Percentiles rank a stretch among this genome's conserved stretches.
Conservation (phyloP, 2,329 filamentous ascomycete species). For the Elsinoe ampelina region DNA sequence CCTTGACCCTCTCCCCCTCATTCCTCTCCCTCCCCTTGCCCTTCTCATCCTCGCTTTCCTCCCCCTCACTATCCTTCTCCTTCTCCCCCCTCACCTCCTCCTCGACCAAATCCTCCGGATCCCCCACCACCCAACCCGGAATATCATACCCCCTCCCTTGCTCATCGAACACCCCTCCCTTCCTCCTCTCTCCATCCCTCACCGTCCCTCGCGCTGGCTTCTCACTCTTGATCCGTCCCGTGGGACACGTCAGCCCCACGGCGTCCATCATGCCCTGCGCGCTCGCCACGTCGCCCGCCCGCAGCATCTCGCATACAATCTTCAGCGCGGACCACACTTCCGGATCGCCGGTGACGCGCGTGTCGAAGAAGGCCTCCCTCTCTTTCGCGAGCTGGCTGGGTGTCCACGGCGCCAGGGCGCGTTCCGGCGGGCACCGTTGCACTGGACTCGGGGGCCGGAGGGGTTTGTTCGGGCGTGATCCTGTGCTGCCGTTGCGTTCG, state of each 20-base stretch:
- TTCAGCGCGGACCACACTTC: slow-evolving; percentile 76
- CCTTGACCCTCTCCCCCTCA: slow-evolving; percentile 23
- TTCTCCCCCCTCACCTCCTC: slow-evolving; percentile 20
- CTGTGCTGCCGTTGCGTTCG: slow-evolving; percentile 5
- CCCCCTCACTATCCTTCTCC: slow-evolving; percentile 25
- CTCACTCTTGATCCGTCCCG: slow-evolving; percentile 25
- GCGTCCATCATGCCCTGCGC: slow-evolving; percentile 77
- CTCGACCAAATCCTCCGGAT: slow-evolving; percentile 33
- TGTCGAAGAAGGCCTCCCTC: slow-evolving; percentile 81
- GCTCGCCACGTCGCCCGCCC: slow-evolving; percentile 38
- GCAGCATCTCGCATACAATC: slow-evolving; percentile 58
- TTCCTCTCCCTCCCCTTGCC: slow-evolving; percentile 27
- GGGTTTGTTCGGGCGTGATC: slow-evolving; percentile 22
- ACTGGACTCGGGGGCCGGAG: slow-evolving; percentile 21
- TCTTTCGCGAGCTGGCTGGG: slow-evolving; percentile 59
- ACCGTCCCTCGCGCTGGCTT: slow-evolving; percentile 9
- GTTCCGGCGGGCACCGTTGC: slow-evolving; percentile 15
- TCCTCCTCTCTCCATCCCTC: slow-evolving; percentile 19
- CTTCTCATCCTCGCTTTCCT: slow-evolving; percentile 24
- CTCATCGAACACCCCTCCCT: slow-evolving; percentile 36
- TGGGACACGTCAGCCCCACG: slow-evolving; percentile 47
- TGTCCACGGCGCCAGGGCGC: slow-evolving; percentile 52
- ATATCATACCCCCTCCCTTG: slow-evolving; percentile 35
- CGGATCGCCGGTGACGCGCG: slow-evolving; percentile 63
- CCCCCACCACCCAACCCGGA: slow-evolving; percentile 37